Conservation (phyloP, 148 eudicot genomes). For the Cornus controversa region DNA sequence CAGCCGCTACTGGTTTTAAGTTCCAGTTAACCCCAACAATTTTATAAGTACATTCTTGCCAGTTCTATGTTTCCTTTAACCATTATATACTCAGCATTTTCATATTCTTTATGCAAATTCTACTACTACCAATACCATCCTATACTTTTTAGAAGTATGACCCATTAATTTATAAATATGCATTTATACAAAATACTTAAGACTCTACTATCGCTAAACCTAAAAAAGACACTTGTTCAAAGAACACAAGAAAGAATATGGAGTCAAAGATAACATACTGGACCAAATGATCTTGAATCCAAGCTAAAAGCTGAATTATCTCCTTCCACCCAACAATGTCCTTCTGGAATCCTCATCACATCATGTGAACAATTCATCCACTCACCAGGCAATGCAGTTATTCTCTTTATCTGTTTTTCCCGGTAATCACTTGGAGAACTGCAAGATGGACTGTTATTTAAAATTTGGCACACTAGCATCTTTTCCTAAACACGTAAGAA, state of each 20-base stretch:
- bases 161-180: not conserved
- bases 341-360: conserved; percentile 65
- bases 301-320: conserved; percentile 71
- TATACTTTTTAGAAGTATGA: not conserved
- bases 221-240: not conserved
- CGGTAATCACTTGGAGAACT: conserved; percentile 81
- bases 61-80: not conserved
- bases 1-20: not conserved
- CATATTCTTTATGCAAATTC: not conserved
- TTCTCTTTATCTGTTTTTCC: conserved; percentile 78
- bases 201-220: not conserved
- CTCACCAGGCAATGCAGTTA: conserved; percentile 85
- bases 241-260: not conserved
- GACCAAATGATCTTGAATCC: conserved; percentile 84
- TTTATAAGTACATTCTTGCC: too few relatives aligned
- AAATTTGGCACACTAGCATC: not conserved
- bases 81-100: not conserved
- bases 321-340: conserved; percentile 99
- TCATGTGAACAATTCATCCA: conserved; percentile 62
- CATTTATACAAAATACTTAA: not conserved
- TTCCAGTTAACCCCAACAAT: not conserved
- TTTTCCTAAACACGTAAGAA: not conserved
- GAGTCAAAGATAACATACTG: conserved; percentile 49
- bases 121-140: not conserved
- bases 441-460: conserved; percentile 20